Conservation (phyloP, 75 land plant genomes). For the Cryptomeria japonica region DNA sequence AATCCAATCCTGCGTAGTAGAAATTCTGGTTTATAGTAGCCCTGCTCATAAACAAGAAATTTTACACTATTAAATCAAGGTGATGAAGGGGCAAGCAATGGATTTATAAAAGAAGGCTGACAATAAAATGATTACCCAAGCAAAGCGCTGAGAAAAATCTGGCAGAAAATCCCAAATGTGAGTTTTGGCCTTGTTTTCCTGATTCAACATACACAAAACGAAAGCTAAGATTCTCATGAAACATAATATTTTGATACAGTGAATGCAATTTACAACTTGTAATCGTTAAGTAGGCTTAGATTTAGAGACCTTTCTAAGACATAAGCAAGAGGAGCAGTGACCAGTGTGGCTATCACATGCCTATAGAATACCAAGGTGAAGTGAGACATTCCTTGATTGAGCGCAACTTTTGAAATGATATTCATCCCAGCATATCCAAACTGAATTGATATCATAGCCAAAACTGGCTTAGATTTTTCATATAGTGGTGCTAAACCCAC, state of each 20-base stretch:
- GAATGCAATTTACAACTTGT: neutral
- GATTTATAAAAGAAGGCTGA: neutral
- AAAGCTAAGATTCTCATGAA: neutral
- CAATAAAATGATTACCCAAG: conserved; percentile 44
- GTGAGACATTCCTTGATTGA: conserved; percentile 6
- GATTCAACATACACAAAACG: conserved; percentile 15
- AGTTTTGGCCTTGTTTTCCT: conserved; percentile 57
- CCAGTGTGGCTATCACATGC: conserved; percentile 11
- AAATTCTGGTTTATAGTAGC: conserved; percentile 40
- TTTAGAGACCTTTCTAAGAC: neutral
- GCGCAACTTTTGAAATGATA: conserved; percentile 4
- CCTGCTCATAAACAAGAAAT: conserved; percentile 26
- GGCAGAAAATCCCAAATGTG: conserved; percentile 31
- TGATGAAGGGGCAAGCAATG: neutral
- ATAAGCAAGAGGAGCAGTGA: conserved; percentile 2
- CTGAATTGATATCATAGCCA: conserved; percentile 8
- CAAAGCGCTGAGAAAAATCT: conserved; percentile 55
- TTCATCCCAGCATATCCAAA: conserved; percentile 7
- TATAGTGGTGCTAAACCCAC: neutral
- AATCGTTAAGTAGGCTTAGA: neutral
- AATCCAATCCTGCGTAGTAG: conserved; percentile 45
- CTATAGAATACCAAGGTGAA: conserved; percentile 1
- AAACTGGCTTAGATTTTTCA: conserved; percentile 7
- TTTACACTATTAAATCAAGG: neutral
- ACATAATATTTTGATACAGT: neutral